Conservation (phyloP, 2,329 filamentous ascomycete species). For the Ascomycota sp. region DNA sequence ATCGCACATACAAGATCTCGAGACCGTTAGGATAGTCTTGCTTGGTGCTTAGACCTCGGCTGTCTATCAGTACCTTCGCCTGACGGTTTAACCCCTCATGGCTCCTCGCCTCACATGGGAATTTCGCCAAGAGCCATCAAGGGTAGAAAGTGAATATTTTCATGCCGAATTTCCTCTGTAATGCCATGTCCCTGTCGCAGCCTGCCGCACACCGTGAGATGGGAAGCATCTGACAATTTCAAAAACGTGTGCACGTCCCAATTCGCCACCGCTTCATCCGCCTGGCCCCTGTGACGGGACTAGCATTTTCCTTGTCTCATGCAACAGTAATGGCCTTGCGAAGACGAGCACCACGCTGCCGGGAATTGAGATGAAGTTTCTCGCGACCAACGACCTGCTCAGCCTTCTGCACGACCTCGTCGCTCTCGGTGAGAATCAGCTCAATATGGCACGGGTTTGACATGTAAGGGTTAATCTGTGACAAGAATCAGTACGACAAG, state of each 20-base stretch:
- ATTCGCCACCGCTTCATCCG: neutral
- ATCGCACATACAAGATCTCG: no score
- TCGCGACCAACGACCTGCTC: conserved; percentile 58
- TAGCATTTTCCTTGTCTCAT: conserved; percentile 17
- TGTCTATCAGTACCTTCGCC: no score
- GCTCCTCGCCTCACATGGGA: neutral
- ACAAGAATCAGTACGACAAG: neutral
- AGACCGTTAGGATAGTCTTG: no score
- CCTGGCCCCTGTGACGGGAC: no score
- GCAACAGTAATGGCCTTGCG: conserved; percentile 45
- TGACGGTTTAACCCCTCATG: no score
- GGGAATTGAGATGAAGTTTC: conserved; percentile 54
- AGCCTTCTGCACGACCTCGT: conserved; percentile 89
- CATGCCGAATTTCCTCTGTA: conserved; percentile 15
- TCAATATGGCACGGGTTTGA: conserved; percentile 99
- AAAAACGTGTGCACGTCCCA: conserved; percentile 4
- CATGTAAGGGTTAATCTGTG: conserved; percentile 99
- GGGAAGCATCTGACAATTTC: conserved; percentile 15
- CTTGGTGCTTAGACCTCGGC: no score
- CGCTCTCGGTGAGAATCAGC: conserved; percentile 94
- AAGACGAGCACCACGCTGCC: conserved; percentile 65
- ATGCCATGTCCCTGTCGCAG: conserved; percentile 18
- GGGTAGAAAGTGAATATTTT: conserved; percentile 7
- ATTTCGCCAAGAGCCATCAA: conserved; percentile 16
- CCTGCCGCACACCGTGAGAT: conserved; percentile 18